Conservation (phyloP, 345 rosid species). For the Pugionium cornutum region DNA sequence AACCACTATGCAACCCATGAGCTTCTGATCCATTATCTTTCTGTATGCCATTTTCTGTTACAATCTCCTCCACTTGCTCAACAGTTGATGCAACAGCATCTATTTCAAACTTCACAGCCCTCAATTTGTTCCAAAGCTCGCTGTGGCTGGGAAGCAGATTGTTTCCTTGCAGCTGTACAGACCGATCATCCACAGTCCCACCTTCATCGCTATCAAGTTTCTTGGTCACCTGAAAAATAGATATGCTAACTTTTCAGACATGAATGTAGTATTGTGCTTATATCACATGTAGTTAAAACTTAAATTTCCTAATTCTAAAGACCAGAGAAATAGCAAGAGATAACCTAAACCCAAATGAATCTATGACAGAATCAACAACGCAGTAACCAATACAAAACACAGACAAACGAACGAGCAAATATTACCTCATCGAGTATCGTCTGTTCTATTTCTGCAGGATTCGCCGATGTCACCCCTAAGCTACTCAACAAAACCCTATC, state of each 20-base stretch:
- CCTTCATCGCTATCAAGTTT: conserved; percentile 46
- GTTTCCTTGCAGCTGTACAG: conserved; percentile 34
- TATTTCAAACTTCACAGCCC: conserved; percentile 81
- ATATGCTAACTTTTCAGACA: conserved; percentile 1
- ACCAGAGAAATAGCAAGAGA: not conserved
- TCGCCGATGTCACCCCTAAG: conserved; percentile 83
- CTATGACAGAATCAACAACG: not conserved
- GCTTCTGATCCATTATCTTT: conserved; percentile 42
- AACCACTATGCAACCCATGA: conserved; percentile 45
- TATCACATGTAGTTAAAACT: not conserved
- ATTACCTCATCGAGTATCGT: conserved; percentile 60
- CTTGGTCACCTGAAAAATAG: conserved; percentile 52
- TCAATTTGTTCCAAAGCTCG: conserved; percentile 66
- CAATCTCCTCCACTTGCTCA: conserved; percentile 47
- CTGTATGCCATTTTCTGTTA: conserved; percentile 16
- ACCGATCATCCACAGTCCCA: conserved; percentile 47
- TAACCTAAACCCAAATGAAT: not conserved
- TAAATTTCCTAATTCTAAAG: not conserved
- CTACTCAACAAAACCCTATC: conserved; percentile 64
- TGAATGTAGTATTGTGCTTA: not conserved
- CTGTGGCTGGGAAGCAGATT: conserved; percentile 44
- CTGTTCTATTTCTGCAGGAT: conserved; percentile 81
- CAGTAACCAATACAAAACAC: conserved; percentile 3
- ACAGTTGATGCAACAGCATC: conserved; percentile 82
- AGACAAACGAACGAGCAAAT: conserved; percentile 1